Evolutionary conservation across 345 rosid species (phyloP), one percentile per base, ranked within the genome.

Genomic region (Isatis tinctoria): DNA sequence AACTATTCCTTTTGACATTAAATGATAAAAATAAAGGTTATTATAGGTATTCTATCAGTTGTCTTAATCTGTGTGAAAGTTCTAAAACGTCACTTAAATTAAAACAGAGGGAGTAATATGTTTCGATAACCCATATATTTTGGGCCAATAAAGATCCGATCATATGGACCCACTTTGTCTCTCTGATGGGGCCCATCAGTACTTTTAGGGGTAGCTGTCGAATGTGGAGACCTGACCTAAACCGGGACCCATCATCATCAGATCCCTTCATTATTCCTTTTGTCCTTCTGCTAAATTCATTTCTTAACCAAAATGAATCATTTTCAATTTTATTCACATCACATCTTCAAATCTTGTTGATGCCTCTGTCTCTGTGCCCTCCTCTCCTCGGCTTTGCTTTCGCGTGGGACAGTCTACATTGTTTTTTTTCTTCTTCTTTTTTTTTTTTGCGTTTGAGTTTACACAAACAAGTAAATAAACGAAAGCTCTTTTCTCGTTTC

Each of bases 181-280:
- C 5, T 52, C 26, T 16, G 5, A 24, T 69, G 70, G 75, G 28
- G 2, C 65, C 71, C 75, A 63, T 54, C 20, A 63, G 70, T 70
- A 63, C 79, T 69, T 70, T 76, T 24, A 44, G 43, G 10, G 8
- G 41, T 62, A 76, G 74, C 74, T 69, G 65, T 74, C 74, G 59
- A 76, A 76, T 62, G 79, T 69, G 71, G 66, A 69, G 71, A 76
- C 79, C 71, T 76, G 75, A 76, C 79, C 79, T 62, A 76, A 76
- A 70, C 79, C 37, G 27, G 62, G 70, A 35, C 70, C 79, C 35
- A 26, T 2, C 24, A 59, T 14, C 53, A 12, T 17, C 58, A 12
- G 16, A 69, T 60, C 68, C 78, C 41, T 60, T 60, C 30, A 40
- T 52, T 60, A 70, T 76, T 69, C 79, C 65, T 76, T 76, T 76